Percentiles rank a stretch among this genome's conserved stretches.
phyloP scores from a whole-genome alignment of 352 stramenopile species.

The Blastocystis hominis region DNA sequence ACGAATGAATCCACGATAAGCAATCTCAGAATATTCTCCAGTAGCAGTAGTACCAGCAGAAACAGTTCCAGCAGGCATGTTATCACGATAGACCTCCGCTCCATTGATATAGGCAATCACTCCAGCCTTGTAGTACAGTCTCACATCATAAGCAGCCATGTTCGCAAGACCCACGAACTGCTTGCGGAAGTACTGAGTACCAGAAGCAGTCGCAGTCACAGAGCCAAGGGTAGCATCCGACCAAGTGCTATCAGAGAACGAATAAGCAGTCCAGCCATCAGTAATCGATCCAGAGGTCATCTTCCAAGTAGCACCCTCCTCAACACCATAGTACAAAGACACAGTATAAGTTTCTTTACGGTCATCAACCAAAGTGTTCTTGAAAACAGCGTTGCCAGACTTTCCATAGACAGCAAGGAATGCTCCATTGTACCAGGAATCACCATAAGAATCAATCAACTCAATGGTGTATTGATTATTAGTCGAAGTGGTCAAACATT shows the following conservation, averaged over 20 bases:
- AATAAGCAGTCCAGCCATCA: not conserved
- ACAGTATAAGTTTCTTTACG: not conserved
- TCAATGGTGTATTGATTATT: constrained; percentile 37
- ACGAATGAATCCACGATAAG: not conserved
- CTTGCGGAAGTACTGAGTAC: constrained; percentile 43
- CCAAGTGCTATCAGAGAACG: not conserved
- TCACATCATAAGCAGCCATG: constrained; percentile 35
- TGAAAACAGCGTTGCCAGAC: constrained; percentile 17
- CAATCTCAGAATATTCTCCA: not conserved
- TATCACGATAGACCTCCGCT: constrained; percentile 8
- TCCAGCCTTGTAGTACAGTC: not conserved
- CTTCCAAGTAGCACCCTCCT: not conserved
- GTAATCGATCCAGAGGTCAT: not conserved
- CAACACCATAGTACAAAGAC: not conserved
- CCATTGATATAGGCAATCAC: constrained; percentile 24
- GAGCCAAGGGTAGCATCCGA: not conserved
- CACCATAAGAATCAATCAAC: constrained; percentile 31
- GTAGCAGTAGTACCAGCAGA: not conserved
- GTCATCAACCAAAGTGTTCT: not conserved
- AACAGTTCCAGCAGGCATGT: not conserved
- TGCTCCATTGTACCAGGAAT: not conserved
- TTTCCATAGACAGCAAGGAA: not conserved
- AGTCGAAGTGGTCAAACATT: not conserved
- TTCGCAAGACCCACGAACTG: not conserved
- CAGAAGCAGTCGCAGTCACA: not conserved